A percentile compares a stretch with the other conserved stretches of the same genome.
Conservation (phyloP, 768 basidiomycete genomes). For the Leucocoprinus leucothites region DNA sequence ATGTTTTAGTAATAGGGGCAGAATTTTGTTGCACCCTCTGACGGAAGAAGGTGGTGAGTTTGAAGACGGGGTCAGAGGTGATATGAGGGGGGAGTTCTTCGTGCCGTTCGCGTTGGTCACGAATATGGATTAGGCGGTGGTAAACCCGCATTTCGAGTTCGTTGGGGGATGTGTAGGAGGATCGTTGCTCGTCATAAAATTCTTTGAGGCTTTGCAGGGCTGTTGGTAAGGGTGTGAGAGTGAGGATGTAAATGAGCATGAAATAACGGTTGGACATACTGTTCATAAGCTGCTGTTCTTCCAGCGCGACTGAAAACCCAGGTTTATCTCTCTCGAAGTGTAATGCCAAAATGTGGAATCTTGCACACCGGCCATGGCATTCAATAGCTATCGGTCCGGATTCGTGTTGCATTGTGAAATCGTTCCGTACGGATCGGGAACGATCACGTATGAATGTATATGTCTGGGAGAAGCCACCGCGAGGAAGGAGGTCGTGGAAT, state of each 20-base stretch:
- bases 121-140: conserved; percentile 87
- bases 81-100: conserved; percentile 71
- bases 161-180: conserved; percentile 64
- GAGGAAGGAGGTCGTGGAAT: conserved; percentile 75
- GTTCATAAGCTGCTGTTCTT: conserved; percentile 90
- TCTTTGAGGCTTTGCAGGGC: conserved; percentile 91
- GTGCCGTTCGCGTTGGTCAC: conserved; percentile 75
- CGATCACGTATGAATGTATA: conserved; percentile 91
- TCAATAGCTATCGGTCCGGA: conserved; percentile 77
- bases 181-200: conserved; percentile 84
- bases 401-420: conserved; percentile 91
- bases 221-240: conserved; percentile 26
- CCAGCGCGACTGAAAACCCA: conserved; percentile 63
- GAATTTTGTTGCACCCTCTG: conserved; percentile 77
- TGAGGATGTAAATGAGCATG: background rate
- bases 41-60: conserved; percentile 79
- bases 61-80: conserved; percentile 70
- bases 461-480: conserved; percentile 64
- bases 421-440: conserved; percentile 84
- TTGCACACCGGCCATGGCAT: conserved; percentile 89
- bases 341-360: conserved; percentile 87
- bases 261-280: conserved; percentile 46
- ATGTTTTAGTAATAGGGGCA: conserved; percentile 67
- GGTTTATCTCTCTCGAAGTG: conserved; percentile 58
- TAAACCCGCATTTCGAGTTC: conserved; percentile 97